Percentiles rank a stretch among this genome's conserved stretches.
Conservation (phyloP, 805 yeast species). For the Yarrowia sp. region DNA sequence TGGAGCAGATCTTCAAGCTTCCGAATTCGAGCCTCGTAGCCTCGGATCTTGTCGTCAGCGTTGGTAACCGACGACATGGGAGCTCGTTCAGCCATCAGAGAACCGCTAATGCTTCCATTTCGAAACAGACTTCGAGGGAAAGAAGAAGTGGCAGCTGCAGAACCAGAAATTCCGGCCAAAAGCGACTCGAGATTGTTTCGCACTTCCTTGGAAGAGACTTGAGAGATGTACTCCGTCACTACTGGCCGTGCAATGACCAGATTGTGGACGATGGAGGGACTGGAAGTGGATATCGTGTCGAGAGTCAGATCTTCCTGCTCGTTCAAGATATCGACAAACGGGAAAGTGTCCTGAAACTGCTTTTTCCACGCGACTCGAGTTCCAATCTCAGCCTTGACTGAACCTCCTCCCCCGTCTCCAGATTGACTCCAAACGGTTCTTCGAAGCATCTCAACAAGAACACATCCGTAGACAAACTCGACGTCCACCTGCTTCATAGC, state of each 20-base stretch:
- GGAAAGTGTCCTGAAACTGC: conserved; percentile 57
- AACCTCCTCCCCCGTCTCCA: conserved; percentile 56
- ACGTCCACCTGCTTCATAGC: conserved; percentile 50
- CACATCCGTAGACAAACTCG: conserved; percentile 51
- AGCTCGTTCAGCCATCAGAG: conserved; percentile 16
- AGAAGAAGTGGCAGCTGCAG: neutral
- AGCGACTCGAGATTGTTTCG: conserved; percentile 14
- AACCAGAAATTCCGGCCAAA: neutral
- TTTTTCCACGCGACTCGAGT: conserved; percentile 64
- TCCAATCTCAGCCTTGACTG: conserved; percentile 1
- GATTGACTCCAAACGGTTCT: conserved; percentile 48
- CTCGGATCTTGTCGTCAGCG: conserved; percentile 57
- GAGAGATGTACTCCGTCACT: conserved; percentile 19
- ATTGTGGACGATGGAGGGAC: conserved; percentile 30
- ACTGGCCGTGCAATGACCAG: neutral
- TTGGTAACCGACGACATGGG: conserved; percentile 36
- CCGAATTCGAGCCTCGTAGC: conserved; percentile 73
- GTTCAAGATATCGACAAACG: conserved; percentile 17
- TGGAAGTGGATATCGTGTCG: conserved; percentile 1
- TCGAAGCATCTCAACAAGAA: conserved; percentile 50
- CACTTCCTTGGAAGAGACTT: conserved; percentile 24
- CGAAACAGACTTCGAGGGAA: conserved; percentile 20
- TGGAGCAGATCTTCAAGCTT: conserved; percentile 80
- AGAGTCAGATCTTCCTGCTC: conserved; percentile 22
- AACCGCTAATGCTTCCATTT: conserved; percentile 25